Evolutionary conservation across 192 early-diverging fungal species (phyloP).

Genomic region (Radiomyces spectabilis): DNA sequence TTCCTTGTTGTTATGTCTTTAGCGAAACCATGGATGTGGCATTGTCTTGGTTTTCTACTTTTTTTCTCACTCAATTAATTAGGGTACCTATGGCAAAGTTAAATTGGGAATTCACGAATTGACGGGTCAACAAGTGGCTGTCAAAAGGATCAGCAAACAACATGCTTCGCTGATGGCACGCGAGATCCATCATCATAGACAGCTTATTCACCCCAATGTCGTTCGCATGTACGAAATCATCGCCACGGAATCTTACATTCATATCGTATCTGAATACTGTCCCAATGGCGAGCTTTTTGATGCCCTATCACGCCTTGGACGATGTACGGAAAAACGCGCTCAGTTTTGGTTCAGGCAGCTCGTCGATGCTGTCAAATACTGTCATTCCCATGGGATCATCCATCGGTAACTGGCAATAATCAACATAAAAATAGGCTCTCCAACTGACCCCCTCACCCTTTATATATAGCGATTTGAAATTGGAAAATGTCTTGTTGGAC

Average conservation of each 20-base stretch:
- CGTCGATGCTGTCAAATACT: constrained; percentile 39
- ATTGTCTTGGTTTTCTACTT: not conserved
- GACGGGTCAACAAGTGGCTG: constrained; percentile 50
- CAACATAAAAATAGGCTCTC: constrained; percentile 5
- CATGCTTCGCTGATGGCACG: constrained; percentile 51
- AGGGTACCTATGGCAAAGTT: constrained; percentile 60
- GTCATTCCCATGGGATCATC: constrained; percentile 46
- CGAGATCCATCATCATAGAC: constrained; percentile 59
- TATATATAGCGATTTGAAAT: constrained; percentile 43
- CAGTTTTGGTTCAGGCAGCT: constrained; percentile 44
- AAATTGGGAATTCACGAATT: constrained; percentile 52
- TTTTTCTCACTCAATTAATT: not conserved
- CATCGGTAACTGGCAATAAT: constrained; percentile 31
- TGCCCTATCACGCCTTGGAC: constrained; percentile 33
- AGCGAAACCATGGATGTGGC: not conserved
- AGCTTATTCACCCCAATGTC: constrained; percentile 74
- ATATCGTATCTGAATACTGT: constrained; percentile 78
- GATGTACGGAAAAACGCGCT: constrained; percentile 31
- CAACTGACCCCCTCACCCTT: not conserved
- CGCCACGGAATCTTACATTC: constrained; percentile 62
- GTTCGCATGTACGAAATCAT: constrained; percentile 72
- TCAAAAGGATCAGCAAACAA: constrained; percentile 54
- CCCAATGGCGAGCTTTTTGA: constrained; percentile 59
- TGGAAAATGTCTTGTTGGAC: constrained; percentile 55
- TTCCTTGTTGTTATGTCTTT: not conserved